phyloP scores from a whole-genome alignment of 1,284 basidiomycete genomes.

The Ceratobasidium sp. region DNA sequence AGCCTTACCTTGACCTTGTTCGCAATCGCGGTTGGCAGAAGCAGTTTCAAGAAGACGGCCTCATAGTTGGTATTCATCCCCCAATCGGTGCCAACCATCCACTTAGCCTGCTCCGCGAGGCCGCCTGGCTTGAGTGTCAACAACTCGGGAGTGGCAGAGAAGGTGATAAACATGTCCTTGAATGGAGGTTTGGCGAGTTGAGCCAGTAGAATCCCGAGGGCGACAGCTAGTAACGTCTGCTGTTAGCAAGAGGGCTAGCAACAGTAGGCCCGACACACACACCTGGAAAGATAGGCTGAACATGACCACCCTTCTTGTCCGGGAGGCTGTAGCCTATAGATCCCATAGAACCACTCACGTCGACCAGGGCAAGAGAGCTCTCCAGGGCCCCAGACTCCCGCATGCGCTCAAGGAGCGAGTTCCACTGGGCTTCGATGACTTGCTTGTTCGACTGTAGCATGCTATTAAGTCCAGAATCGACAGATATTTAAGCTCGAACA shows the following conservation, averaged over 20 bases:
- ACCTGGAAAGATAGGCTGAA: slow-evolving; percentile 63
- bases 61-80: slow-evolving; percentile 69
- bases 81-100: slow-evolving; percentile 60
- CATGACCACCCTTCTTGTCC: background rate
- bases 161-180: slow-evolving; percentile 72
- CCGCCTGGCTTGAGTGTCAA: slow-evolving; percentile 58
- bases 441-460: slow-evolving; percentile 50
- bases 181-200: slow-evolving; percentile 71
- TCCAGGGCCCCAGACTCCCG: slow-evolving; percentile 65
- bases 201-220: slow-evolving; percentile 72
- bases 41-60: slow-evolving; percentile 66
- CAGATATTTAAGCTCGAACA: background rate
- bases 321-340: slow-evolving; percentile 8
- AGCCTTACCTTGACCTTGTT: slow-evolving; percentile 58
- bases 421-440: slow-evolving; percentile 73
- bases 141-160: slow-evolving; percentile 63
- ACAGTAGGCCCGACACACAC: background rate
- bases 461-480: background rate
- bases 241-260: background rate
- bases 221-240: slow-evolving; percentile 56
- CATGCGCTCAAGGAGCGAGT: slow-evolving; percentile 64
- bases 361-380: slow-evolving; percentile 73
- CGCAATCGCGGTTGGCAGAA: slow-evolving; percentile 67
- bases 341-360: slow-evolving; percentile 80
- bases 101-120: slow-evolving; percentile 54